Percentiles rank a stretch among this genome's conserved stretches.
These are phyloP conservation scores for Harrya chromipes DNA, from an alignment of 768 basidiomycete genomes.

Conservation along the genomic window DNA sequence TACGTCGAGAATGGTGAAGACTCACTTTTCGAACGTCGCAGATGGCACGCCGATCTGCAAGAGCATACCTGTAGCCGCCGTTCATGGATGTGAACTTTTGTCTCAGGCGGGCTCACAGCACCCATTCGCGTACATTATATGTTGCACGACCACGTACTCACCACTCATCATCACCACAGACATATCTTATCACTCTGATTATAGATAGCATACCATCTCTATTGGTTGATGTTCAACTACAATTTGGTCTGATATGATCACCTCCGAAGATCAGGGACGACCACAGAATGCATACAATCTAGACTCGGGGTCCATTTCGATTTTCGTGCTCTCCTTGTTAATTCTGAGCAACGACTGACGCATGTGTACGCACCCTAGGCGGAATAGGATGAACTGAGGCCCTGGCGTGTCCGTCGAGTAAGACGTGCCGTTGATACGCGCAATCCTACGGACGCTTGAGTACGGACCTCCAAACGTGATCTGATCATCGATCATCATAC, in stretches of 20 bases:
- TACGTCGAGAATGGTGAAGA: not conserved
- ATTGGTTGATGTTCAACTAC: not conserved
- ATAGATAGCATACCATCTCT: constrained; percentile 18
- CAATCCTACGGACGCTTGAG: not conserved
- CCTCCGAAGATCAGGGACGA: not conserved
- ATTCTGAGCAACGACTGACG: too few relatives aligned
- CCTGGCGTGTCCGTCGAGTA: not conserved
- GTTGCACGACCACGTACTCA: constrained; percentile 23
- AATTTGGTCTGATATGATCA: not conserved
- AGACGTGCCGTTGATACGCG: not conserved
- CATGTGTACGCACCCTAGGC: too few relatives aligned
- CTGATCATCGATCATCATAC: too few relatives aligned
- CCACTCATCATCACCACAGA: constrained; percentile 27
- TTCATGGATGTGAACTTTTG: not conserved
- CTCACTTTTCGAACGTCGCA: constrained; percentile 16
- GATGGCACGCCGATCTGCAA: constrained; percentile 52
- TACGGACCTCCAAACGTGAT: not conserved
- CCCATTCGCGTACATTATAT: constrained; percentile 14
- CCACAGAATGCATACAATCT: not conserved
- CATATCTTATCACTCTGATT: constrained; percentile 30
- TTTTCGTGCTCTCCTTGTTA: too few relatives aligned
- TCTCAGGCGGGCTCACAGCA: constrained; percentile 3
- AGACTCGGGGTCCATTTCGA: too few relatives aligned
- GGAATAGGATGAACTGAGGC: not conserved
- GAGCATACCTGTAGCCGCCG: constrained; percentile 42